These are phyloP conservation scores for Ustilago tritici DNA, from an alignment of 1,284 basidiomycete species.

Conservation along the genomic window DNA sequence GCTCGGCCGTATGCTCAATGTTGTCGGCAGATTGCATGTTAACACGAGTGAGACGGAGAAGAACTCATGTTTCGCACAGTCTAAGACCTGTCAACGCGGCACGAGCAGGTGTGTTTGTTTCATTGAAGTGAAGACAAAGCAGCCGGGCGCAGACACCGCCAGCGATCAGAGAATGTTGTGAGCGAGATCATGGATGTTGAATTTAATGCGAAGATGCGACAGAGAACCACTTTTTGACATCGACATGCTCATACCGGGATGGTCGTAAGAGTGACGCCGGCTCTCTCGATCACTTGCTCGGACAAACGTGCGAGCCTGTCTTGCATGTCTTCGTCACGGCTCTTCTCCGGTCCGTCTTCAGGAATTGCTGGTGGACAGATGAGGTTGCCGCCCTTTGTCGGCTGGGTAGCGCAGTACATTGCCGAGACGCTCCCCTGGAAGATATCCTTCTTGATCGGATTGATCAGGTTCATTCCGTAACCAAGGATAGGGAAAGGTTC, in stretches of 20 bases:
- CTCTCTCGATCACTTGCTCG: slow-evolving; percentile 28
- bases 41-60: too few species aligned
- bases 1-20: too few species aligned
- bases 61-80: too few species aligned
- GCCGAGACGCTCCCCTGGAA: slow-evolving; percentile 38
- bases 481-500: slow-evolving; percentile 39
- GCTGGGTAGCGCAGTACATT: slow-evolving; percentile 34
- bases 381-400: slow-evolving; percentile 32
- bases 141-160: too few species aligned
- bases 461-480: slow-evolving; percentile 37
- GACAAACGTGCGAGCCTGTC: slow-evolving; percentile 25
- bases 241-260: slow-evolving; percentile 12
- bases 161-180: background rate
- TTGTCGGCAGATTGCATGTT: too few species aligned
- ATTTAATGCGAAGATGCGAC: too few species aligned
- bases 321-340: slow-evolving; percentile 34
- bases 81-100: too few species aligned
- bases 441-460: slow-evolving; percentile 43
- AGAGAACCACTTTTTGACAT: too few species aligned
- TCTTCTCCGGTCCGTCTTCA: slow-evolving; percentile 25
- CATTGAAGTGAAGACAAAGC: too few species aligned
- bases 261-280: slow-evolving; percentile 24
- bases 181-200: background rate
- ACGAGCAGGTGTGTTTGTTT: too few species aligned
- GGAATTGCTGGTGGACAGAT: slow-evolving; percentile 32